Percentiles rank a stretch among this genome's conserved stretches.
Conservation (phyloP, 1,284 basidiomycete genomes). For the Mrakiaceae sp. region DNA sequence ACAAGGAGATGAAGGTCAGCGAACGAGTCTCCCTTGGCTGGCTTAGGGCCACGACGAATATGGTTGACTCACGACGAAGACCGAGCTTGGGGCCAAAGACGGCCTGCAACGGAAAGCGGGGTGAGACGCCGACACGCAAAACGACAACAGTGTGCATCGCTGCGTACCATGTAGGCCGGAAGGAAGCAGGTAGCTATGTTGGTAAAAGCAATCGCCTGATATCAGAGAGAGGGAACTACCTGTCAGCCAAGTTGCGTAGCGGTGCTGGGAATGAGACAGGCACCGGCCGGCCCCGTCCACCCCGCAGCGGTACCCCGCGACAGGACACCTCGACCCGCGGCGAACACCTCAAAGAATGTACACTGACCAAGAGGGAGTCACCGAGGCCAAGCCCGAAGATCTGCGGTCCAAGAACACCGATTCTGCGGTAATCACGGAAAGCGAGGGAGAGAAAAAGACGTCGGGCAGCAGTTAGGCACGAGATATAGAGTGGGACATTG, state of each 20-base stretch:
- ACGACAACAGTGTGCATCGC: not conserved
- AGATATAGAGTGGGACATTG: not conserved
- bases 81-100: slow-evolving; percentile 30
- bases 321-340: too few species aligned
- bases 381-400: slow-evolving; percentile 26
- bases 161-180: slow-evolving; percentile 22
- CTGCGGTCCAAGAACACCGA: slow-evolving; percentile 1
- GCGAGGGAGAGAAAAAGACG: not conserved
- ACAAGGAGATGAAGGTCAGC: not conserved
- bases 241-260: not conserved
- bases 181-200: slow-evolving; percentile 21
- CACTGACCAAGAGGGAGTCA: slow-evolving; percentile 17
- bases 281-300: too few species aligned
- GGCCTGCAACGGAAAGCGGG: slow-evolving; percentile 6
- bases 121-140: not conserved
- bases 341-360: slow-evolving; percentile 14
- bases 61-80: slow-evolving; percentile 24
- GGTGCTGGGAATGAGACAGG: too few species aligned
- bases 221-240: not conserved
- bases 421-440: not conserved
- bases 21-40: not conserved
- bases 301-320: too few species aligned
- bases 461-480: too few species aligned
- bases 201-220: slow-evolving; percentile 25
- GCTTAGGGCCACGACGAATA: too few species aligned